Percentiles rank a stretch among this genome's conserved stretches.
Conservation (phyloP, 345 rosid genomes). For the Dipteronia sinensis region DNA sequence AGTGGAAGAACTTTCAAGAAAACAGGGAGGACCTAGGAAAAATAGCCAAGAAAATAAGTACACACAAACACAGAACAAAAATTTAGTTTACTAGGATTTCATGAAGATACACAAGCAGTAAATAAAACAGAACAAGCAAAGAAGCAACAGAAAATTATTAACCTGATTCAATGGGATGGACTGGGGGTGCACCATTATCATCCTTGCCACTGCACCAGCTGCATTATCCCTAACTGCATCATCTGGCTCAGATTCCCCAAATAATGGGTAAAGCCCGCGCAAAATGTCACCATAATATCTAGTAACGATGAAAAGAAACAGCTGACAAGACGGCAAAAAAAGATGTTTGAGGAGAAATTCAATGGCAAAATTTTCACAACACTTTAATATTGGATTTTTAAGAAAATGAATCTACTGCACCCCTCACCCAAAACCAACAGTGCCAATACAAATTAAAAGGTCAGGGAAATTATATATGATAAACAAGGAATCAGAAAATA, state of each 20-base stretch:
- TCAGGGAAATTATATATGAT: background rate
- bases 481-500: background rate
- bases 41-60: conserved; percentile 16
- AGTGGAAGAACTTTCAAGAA: conserved; percentile 88
- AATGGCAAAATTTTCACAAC: conserved; percentile 3
- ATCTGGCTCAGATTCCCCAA: conserved; percentile 95
- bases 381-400: conserved; percentile 2
- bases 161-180: conserved; percentile 92
- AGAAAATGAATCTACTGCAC: background rate
- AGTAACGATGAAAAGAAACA: conserved; percentile 44
- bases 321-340: background rate
- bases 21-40: conserved; percentile 83
- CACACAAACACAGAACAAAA: conserved; percentile 5
- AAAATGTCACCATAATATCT: conserved; percentile 83
- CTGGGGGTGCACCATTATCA: conserved; percentile 91
- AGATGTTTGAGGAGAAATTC: conserved; percentile 13
- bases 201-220: conserved; percentile 98
- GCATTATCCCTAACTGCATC: conserved; percentile 96
- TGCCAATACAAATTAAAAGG: background rate
- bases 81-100: background rate
- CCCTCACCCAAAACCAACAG: background rate
- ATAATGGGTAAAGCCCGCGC: conserved; percentile 73
- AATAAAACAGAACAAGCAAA: conserved; percentile 3
- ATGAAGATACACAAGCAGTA: background rate
- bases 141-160: conserved; percentile 15